Evolutionary conservation across 73 alveolate species (phyloP).

Genomic region (Vitrella brassicaformis): DNA sequence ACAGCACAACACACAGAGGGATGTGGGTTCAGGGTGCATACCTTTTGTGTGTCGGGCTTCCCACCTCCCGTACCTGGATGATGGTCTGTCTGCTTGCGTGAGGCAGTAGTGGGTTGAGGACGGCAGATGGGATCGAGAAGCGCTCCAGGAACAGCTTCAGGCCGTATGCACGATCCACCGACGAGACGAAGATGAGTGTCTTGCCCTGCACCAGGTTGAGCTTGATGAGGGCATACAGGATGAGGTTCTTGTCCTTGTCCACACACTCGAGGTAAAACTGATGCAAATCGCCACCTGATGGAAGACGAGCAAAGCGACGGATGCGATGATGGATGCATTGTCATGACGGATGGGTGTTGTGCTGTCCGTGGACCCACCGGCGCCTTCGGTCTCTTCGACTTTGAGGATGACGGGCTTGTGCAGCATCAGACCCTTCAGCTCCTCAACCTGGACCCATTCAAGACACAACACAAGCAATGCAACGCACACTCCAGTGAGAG

Average conservation of each 20-base stretch:
- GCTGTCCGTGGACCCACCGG: conserved; percentile 1
- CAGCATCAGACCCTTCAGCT: conserved; percentile 19
- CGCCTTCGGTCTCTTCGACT: conserved; percentile 17
- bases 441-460: too few species aligned
- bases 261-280: not conserved
- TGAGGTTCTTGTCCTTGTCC: not conserved
- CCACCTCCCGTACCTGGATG: not conserved
- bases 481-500: too few species aligned
- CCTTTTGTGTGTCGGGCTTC: too few species aligned
- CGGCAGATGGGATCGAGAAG: conserved; percentile 16
- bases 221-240: not conserved
- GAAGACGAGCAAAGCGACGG: too few species aligned
- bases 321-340: too few species aligned
- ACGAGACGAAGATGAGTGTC: not conserved
- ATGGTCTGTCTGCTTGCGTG: conserved; percentile 13
- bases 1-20: too few species aligned
- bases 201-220: not conserved
- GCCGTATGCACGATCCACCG: not conserved
- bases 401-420: conserved; percentile 32
- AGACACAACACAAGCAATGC: too few species aligned
- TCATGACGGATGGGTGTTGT: too few species aligned
- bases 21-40: too few species aligned
- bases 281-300: not conserved
- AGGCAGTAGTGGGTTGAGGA: conserved; percentile 17
- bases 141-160: conserved; percentile 9